Evolutionary conservation across 108 stramenopile genomes (phyloP), one percentile per base, ranked within the genome.

Genomic region (Craspedostauros australis): DNA sequence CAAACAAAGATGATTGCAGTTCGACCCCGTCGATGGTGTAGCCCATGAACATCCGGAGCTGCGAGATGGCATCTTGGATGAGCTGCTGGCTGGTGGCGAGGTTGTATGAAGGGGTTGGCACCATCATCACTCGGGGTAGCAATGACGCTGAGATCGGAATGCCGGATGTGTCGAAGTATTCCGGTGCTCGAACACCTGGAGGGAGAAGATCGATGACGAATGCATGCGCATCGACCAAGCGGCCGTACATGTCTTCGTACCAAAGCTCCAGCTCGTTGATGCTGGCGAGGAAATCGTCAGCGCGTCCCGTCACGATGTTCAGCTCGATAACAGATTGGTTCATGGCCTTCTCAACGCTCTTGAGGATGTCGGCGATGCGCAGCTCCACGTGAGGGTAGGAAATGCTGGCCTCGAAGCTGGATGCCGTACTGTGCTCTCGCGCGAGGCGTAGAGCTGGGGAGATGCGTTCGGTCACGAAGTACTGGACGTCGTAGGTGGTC

Each of bases 161-260:
- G 18, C 32, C 52, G 14, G 29, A 23, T 20, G 68, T 36, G 23
- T 75, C 62, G 24, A 68, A 63, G 39, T 62, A 57, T 12, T 60
- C 48, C 21, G 73, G 73, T 33, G 68, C 11, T 8, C 49, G 26
- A 1, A 47, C 29, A 12, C 66, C 66, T 7, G 65, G 49, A 5
- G 73, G 73, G 3, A 75, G 49, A 33, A 75, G 50, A 15, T 60
- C 73, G 14, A 20, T 46, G 9, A 68, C 58, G 43, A 58, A 68
- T 5, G 34, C 36, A 15, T 43, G 22, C 18, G 62, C 61, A 31
- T 54, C 7, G 11, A 45, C 25, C 25, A 72, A 25, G 15, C 70
- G 60, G 8, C 50, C 39, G 37, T 60, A 64, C 20, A 64, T 12
- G 26, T 54, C 53, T 14, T 40, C 27, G 43, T 72, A 72, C 19